Conservation (phyloP, 1,139 yeast genomes). For the Diutina catenulata region DNA sequence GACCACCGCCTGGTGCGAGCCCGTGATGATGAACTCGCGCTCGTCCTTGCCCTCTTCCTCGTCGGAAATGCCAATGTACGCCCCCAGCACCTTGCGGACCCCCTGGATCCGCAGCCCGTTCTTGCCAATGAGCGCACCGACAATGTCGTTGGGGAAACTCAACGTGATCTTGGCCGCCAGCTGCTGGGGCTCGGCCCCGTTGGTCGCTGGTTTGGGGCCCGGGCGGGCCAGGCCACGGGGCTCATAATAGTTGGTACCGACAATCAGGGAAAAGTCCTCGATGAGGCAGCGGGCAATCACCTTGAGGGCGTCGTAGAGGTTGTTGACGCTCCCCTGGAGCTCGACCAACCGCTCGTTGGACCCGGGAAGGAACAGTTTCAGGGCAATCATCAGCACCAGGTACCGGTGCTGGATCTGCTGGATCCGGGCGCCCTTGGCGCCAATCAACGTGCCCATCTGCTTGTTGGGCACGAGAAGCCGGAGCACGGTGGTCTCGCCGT, state of each 20-base stretch:
- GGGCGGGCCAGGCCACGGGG: constrained; percentile 28
- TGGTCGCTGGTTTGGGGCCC: constrained; percentile 6
- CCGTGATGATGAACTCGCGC: constrained; percentile 64
- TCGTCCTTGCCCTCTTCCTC: constrained; percentile 55
- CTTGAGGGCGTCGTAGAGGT: constrained; percentile 46
- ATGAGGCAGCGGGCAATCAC: constrained; percentile 56
- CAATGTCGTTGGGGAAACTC: constrained; percentile 66
- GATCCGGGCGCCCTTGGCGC: constrained; percentile 73
- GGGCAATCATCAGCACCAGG: constrained; percentile 75
- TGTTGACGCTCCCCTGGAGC: constrained; percentile 67
- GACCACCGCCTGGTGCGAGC: constrained; percentile 52
- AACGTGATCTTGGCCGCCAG: constrained; percentile 7
- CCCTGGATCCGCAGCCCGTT: constrained; percentile 83
- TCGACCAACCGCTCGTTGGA: constrained; percentile 85
- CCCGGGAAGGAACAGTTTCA: constrained; percentile 73
- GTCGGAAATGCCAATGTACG: constrained; percentile 69
- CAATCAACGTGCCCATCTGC: constrained; percentile 87
- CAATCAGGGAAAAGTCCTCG: constrained; percentile 51
- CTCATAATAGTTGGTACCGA: constrained; percentile 53
- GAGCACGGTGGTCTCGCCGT: constrained; percentile 44
- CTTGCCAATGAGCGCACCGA: constrained; percentile 85
- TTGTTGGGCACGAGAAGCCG: constrained; percentile 73
- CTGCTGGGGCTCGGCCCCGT: constrained; percentile 1
- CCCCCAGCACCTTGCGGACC: constrained; percentile 69
- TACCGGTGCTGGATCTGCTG: constrained; percentile 65